Evolutionary conservation across 2,329 filamentous ascomycete species (phyloP), one percentile per base, ranked within the genome.

Genomic region (Aureobasidium sp.): DNA sequence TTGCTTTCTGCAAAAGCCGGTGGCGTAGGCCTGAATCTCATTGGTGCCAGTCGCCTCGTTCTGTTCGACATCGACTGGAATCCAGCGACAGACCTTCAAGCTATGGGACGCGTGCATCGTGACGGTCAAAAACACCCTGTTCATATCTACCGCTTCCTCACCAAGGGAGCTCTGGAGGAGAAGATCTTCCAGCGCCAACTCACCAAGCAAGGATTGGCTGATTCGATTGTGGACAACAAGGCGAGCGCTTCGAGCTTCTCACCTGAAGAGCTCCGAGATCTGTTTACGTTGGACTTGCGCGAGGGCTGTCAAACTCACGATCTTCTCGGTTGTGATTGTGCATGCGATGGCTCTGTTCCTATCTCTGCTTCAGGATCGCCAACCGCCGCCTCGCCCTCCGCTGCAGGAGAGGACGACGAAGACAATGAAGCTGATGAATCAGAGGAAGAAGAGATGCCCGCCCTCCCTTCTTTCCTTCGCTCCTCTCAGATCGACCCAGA

Each of bases 61-160:
- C 81, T 90, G 1, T 90, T 88, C 67, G 87, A 90, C 66, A 82
- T 88, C 9, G 87, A 90, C 72, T 90, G 87, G 87, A 90, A 90
- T 67, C 87, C 87, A 1, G 85, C 86, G 0, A 88, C 85, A 0
- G 87, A 90, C 67, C 75, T 87, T 25, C 87, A 90, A 70, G 87
- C 87, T 8, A 89, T 90, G 85, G 87, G 86, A 11, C 83, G 87
- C 14, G 87, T 90, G 50, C 86, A 90, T 69, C 81, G 87, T 51
- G 86, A 89, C 66, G 87, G 87, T 0, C 87, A 90, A 69, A 87
- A 85, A 70, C 75, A 78, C 10, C 82, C 82, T 3, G 88, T 86
- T 64, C 83, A 82, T 60, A 88, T 90, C 62, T 90, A 90, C 67
- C 79, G 87, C 6, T 78, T 90, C 61, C 70, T 90, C 11, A 83